phyloP scores from a whole-genome alignment of 768 basidiomycete genomes.

The Naganishia vaughanmartiniae region DNA sequence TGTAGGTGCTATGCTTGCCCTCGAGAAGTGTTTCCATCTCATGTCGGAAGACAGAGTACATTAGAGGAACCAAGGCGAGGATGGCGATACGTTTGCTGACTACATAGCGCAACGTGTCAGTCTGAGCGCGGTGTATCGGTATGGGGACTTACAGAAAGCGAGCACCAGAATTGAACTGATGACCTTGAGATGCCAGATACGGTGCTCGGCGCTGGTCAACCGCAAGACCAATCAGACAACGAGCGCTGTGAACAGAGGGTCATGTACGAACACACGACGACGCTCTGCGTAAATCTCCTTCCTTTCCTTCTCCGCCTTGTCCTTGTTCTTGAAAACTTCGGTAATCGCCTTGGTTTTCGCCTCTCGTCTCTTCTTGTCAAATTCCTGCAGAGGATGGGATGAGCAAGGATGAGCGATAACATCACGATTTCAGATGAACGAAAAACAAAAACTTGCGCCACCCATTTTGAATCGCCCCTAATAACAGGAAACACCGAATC shows the following conservation, averaged over 20 bases:
- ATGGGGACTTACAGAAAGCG: constrained; percentile 29
- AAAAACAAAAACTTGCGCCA: neutral
- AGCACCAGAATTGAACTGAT: constrained; percentile 28
- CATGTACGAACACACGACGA: constrained; percentile 26
- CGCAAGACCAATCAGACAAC: neutral
- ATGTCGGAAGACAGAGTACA: constrained; percentile 30
- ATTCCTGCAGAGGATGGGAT: constrained; percentile 5
- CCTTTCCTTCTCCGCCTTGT: constrained; percentile 29
- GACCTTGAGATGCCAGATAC: constrained; percentile 33
- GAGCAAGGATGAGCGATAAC: neutral
- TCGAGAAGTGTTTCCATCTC: constrained; percentile 28
- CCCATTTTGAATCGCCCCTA: constrained; percentile 31
- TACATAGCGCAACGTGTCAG: neutral
- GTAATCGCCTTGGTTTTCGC: constrained; percentile 26
- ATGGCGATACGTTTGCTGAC: constrained; percentile 32
- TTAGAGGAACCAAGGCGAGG: constrained; percentile 27
- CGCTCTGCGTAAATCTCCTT: constrained; percentile 26
- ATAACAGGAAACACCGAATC: neutral
- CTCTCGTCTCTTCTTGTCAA: constrained; percentile 30
- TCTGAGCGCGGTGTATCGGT: neutral
- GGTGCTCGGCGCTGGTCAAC: constrained; percentile 25
- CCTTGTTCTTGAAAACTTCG: constrained; percentile 25
- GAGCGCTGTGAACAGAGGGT: neutral
- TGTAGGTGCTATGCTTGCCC: constrained; percentile 25
- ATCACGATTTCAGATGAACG: neutral